These are phyloP conservation scores for Hibiscus mutabilis DNA, from an alignment of 345 rosid genomes.

Conservation along the genomic window DNA sequence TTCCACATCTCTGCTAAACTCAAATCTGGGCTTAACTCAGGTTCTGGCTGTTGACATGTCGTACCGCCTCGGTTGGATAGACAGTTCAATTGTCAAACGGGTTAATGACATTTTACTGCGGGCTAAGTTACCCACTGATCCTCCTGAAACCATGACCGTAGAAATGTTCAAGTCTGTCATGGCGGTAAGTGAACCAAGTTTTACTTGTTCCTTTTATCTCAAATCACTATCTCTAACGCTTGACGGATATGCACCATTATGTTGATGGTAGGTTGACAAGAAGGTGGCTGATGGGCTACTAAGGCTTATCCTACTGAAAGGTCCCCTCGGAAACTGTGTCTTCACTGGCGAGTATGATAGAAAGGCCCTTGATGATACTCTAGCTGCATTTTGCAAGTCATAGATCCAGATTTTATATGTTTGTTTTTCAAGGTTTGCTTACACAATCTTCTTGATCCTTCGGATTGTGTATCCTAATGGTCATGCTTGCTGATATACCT, in stretches of 20 bases:
- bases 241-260: neutral
- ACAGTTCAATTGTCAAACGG: slow-evolving; percentile 67
- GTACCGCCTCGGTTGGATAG: slow-evolving; percentile 96
- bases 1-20: slow-evolving; percentile 7
- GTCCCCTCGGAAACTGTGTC: slow-evolving; percentile 85
- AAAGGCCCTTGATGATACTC: slow-evolving; percentile 78
- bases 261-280: slow-evolving; percentile 73
- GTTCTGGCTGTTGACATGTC: slow-evolving; percentile 99
- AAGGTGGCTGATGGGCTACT: slow-evolving; percentile 95
- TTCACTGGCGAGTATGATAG: slow-evolving; percentile 89
- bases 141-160: slow-evolving; percentile 80
- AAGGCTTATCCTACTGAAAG: slow-evolving; percentile 90
- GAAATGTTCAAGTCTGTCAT: slow-evolving; percentile 91
- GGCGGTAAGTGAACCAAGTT: slow-evolving; percentile 55
- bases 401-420: slow-evolving; percentile 30
- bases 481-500: neutral
- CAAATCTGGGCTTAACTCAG: slow-evolving; percentile 28
- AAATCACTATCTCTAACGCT: neutral
- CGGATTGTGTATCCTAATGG: neutral
- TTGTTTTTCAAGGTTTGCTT: neutral
- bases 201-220: neutral
- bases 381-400: slow-evolving; percentile 58
- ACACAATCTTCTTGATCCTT: neutral
- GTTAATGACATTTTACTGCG: slow-evolving; percentile 50
- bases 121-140: slow-evolving; percentile 69